These are phyloP conservation scores for Oleoguttula mirabilis DNA, from an alignment of 495 filamentous ascomycete species.

Conservation along the genomic window DNA sequence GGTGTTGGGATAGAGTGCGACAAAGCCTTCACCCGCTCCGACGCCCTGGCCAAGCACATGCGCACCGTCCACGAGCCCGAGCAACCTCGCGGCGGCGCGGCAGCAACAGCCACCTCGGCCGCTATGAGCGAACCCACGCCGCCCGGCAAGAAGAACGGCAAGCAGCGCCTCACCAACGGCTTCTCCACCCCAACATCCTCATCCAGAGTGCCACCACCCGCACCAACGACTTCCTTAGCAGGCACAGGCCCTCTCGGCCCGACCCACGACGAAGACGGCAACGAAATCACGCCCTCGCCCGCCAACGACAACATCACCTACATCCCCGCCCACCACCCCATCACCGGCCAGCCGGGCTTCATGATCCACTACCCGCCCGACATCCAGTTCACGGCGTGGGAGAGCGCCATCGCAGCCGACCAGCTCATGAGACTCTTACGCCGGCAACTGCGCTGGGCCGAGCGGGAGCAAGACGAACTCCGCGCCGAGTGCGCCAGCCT, in stretches of 20 bases:
- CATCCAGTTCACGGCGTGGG: constrained; percentile 57
- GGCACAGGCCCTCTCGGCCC: constrained; percentile 6
- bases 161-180: constrained; percentile 11
- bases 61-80: constrained; percentile 97
- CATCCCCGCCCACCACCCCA: constrained; percentile 24
- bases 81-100: constrained; percentile 58
- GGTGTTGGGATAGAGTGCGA: constrained; percentile 57
- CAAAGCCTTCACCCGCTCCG: constrained; percentile 90
- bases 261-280: constrained; percentile 22
- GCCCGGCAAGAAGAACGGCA: constrained; percentile 18
- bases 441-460: constrained; percentile 69
- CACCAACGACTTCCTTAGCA: not conserved
- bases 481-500: constrained; percentile 46
- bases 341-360: constrained; percentile 31
- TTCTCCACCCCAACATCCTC: not conserved
- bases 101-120: constrained; percentile 73
- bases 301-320: constrained; percentile 29
- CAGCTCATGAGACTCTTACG: constrained; percentile 63
- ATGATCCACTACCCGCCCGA: constrained; percentile 42
- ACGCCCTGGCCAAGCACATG: constrained; percentile 96
- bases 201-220: constrained; percentile 13
- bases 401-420: constrained; percentile 54
- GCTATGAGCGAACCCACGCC: constrained; percentile 39
- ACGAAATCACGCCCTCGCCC: constrained; percentile 13
- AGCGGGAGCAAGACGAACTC: constrained; percentile 54